A percentile compares a stretch with the other conserved stretches of the same genome.
Evolutionary conservation across 1,284 basidiomycete species (phyloP).

Genomic region (Ustanciosporium gigantosporum): DNA sequence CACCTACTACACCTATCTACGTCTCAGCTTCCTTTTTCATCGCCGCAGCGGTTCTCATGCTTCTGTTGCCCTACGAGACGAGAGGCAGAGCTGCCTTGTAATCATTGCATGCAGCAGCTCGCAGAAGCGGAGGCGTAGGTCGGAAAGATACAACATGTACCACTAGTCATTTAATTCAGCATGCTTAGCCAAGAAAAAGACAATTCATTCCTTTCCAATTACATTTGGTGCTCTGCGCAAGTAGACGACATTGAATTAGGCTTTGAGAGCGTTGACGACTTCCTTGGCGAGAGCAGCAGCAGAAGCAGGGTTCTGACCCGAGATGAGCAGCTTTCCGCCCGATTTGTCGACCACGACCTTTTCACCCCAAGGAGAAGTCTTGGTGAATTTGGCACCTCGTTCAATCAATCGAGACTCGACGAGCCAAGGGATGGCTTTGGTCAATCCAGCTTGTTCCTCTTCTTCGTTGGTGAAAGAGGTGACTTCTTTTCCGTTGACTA

Average conservation of each 20-base stretch:
- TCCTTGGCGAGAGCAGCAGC: conserved; percentile 35
- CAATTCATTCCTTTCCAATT: background rate
- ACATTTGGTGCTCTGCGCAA: no score
- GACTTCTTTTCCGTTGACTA: conserved; percentile 66
- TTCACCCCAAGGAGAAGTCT: conserved; percentile 66
- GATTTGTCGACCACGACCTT: conserved; percentile 64
- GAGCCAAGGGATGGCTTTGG: conserved; percentile 69
- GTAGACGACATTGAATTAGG: conserved; percentile 4
- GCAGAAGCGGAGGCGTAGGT: no score
- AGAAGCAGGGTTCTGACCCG: conserved; percentile 64
- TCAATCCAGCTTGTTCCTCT: conserved; percentile 65
- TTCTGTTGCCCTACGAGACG: conserved; percentile 73
- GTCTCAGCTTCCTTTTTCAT: conserved; percentile 72
- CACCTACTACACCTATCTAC: conserved; percentile 69
- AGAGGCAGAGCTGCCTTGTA: conserved; percentile 47
- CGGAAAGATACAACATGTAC: no score
- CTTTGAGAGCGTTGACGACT: conserved; percentile 33
- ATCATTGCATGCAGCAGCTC: background rate
- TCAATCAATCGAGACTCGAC: conserved; percentile 69
- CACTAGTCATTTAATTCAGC: no score
- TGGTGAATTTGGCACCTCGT: conserved; percentile 71
- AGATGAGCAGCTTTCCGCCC: conserved; percentile 25
- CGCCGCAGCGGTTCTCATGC: conserved; percentile 68
- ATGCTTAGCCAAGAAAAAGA: no score
- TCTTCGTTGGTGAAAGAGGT: conserved; percentile 76